Evolutionary conservation across 2,329 filamentous ascomycete species (phyloP).

Genomic region (Pseudogymnoascus sp.): DNA sequence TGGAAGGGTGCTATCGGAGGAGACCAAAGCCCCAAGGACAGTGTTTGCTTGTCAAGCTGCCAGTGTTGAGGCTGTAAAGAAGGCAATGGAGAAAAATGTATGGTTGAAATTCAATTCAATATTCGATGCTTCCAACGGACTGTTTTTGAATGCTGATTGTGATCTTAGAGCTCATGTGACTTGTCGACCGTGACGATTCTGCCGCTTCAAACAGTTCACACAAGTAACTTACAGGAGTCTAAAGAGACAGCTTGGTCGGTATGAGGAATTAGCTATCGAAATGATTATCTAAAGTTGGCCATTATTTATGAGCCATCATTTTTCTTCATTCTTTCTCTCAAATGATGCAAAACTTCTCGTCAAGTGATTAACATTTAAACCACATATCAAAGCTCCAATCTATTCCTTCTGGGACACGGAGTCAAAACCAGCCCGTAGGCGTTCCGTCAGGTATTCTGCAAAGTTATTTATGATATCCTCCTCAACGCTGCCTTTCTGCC

Average conservation of each 20-base stretch:
- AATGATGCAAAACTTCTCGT: too few relatives aligned
- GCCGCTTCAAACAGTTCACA: not conserved
- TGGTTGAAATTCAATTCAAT: too few relatives aligned
- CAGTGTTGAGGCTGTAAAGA: not conserved
- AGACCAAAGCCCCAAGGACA: not conserved
- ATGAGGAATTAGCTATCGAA: too few relatives aligned
- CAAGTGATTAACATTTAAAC: too few relatives aligned
- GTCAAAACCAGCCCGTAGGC: not conserved
- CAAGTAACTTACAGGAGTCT: not conserved
- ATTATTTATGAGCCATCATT: too few relatives aligned
- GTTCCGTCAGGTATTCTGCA: not conserved
- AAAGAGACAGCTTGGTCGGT: too few relatives aligned
- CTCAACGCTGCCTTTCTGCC: conserved; percentile 20
- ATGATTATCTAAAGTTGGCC: too few relatives aligned
- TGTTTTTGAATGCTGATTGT: not conserved
- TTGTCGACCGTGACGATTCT: not conserved
- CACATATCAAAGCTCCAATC: too few relatives aligned
- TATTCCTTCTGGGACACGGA: not conserved
- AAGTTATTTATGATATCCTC: conserved; percentile 12
- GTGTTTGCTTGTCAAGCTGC: not conserved
- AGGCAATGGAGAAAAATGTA: not conserved
- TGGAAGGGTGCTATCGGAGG: not conserved
- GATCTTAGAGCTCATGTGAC: not conserved
- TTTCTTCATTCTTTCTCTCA: not conserved
- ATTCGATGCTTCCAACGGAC: not conserved